Evolutionary conservation across 805 yeast species (phyloP), one percentile per base, ranked within the genome.

Genomic region (Phaffomyces opuntiae): DNA sequence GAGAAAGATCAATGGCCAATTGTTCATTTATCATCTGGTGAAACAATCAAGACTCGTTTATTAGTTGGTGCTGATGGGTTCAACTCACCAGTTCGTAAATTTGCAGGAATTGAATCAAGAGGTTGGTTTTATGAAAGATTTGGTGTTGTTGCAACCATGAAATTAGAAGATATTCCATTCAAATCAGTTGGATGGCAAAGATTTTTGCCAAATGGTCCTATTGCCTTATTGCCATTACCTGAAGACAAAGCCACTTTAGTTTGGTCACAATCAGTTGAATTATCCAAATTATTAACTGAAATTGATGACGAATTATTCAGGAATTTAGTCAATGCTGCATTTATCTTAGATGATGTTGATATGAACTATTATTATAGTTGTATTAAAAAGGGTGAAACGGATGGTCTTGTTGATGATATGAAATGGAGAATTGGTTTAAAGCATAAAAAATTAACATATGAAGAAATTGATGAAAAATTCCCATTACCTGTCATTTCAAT

Each of bases 21-120:
- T 9, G 81, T 91, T 13, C 69, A 74, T 25, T 68, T 90, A 13
- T 75, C 78, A 13, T 76, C 75, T 50, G 97, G 96, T 1, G 75
- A 76, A 13, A 52, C 59, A 12, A 70, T 82, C 42, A 76, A 77
- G 56, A 75, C 96, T 0, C 72, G 96, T 45, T 69, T 90, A n/a
- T 68, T 90, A 19, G 78, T 93, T 14, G 99, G 99, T 9, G 96
- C 96, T 36, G 99, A 93, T 62, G 99, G 99, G 1, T 88, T 81
- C 62, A 87, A 89, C 62, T 89, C 97, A 1, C 96, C 97, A 0
- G 98, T 86, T 7, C 75, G 97, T 40, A 73, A 75, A 51, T 90
- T 75, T 58, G 83, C 97, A 0, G 80, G 77, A 2, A 89, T 93
- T 45, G 82, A 81, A 59, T 78, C 95, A 2, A 74, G 96, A 40